A percentile compares a stretch with the other conserved stretches of the same genome.
Conservation (phyloP, 768 basidiomycete genomes). For the Tylopilus sp. region DNA sequence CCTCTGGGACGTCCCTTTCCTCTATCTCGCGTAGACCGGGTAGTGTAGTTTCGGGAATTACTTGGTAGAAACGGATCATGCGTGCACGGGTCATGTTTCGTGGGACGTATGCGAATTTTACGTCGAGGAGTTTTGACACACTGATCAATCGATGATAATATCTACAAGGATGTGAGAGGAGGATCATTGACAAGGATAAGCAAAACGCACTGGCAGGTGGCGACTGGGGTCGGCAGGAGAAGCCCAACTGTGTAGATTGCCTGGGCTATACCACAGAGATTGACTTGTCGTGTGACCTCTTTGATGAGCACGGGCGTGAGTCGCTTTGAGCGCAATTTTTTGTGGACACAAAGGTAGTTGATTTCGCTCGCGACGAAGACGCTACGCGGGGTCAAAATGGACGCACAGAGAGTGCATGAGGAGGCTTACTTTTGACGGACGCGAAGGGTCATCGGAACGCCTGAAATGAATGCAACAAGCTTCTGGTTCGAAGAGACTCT, state of each 20-base stretch:
- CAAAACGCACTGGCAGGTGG: slow-evolving; percentile 67
- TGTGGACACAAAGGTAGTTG: slow-evolving; percentile 97
- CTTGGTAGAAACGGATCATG: slow-evolving; percentile 73
- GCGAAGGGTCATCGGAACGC: slow-evolving; percentile 82
- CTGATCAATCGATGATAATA: slow-evolving; percentile 93
- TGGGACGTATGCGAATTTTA: slow-evolving; percentile 85
- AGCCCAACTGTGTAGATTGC: slow-evolving; percentile 96
- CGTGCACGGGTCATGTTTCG: slow-evolving; percentile 88
- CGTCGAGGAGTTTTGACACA: slow-evolving; percentile 86
- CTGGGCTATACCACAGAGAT: slow-evolving; percentile 89
- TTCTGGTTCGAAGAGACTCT: slow-evolving; percentile 88
- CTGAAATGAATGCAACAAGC: slow-evolving; percentile 95
- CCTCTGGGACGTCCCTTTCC: slow-evolving; percentile 67
- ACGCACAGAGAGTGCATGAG: not conserved
- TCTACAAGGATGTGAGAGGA: slow-evolving; percentile 36
- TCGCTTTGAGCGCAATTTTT: slow-evolving; percentile 93
- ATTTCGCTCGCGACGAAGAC: slow-evolving; percentile 79
- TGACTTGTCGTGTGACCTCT: slow-evolving; percentile 90
- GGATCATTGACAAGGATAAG: not conserved
- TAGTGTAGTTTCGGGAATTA: slow-evolving; percentile 49
- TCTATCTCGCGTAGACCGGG: slow-evolving; percentile 86
- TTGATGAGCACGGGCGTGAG: slow-evolving; percentile 95
- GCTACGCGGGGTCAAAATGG: slow-evolving; percentile 36
- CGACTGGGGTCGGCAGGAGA: slow-evolving; percentile 89
- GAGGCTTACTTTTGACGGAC: slow-evolving; percentile 73